Evolutionary conservation across 345 rosid species (phyloP), one percentile per base, ranked within the genome.

Genomic region (Eucalyptus cladocalyx): DNA sequence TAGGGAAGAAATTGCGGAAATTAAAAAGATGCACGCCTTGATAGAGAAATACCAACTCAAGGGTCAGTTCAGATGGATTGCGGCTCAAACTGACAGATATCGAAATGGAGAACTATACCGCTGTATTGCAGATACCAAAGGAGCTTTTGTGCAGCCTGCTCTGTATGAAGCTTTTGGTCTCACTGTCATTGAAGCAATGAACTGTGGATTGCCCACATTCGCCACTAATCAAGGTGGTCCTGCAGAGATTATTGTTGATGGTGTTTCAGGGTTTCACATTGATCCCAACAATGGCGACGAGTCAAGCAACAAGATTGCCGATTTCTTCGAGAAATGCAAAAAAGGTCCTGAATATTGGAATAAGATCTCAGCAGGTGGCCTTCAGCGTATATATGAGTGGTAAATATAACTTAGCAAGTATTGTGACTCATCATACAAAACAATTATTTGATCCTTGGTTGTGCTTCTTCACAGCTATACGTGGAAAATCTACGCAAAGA

Each of bases 141-240:
- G 99, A 89, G 97, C 97, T 87, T 98, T 96, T 83, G 96, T 95
- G 88, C 99, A 98, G 92, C 99, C 99, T 17, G 99, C 99, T 76
- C 92, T 98, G 18, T 98, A 97, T 88, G 99, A 98, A 91, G 99
- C 99, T 86, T 98, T 98, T 88, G 99, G 99, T 76, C 92, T 98
- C 43, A 98, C 99, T 1, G 99, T 98, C 86, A 97, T 97, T 6
- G 99, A 98, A 92, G 99, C 99, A 18, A 98, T 98, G 98, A 96
- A 95, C 95, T 96, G 99, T 86, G 99, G 99, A 87, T 90, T 98
- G 4, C 99, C 99, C 30, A 97, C 96, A 4, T 98, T 98, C 67
- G 99, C 99, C 4, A 98, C 99, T 4, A 95, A 95, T 87, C 95
- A 98, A 92, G 99, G 99, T 49, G 99, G 99, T 26, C 98, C 99